A percentile compares a stretch with the other conserved stretches of the same genome.
These are phyloP conservation scores for Fraxinus ornus DNA, from an alignment of 305 asterid genomes.

Conservation along the genomic window DNA sequence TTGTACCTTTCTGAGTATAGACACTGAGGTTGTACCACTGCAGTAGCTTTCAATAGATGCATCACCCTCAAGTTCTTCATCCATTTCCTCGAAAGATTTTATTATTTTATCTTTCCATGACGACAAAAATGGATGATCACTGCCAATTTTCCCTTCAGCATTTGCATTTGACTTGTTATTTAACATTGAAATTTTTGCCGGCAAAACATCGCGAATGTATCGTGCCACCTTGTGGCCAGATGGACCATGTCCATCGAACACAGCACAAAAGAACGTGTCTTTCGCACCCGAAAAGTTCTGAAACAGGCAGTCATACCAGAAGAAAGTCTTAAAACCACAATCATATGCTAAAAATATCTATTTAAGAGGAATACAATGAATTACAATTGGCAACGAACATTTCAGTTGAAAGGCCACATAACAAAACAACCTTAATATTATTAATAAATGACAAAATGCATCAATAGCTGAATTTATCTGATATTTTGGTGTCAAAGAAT, in stretches of 20 bases:
- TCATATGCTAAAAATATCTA: not conserved
- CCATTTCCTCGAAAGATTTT: slow-evolving; percentile 62
- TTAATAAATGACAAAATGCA: not conserved
- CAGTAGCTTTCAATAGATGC: slow-evolving; percentile 66
- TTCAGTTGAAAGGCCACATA: not conserved
- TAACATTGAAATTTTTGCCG: slow-evolving; percentile 54
- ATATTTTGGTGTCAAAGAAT: not conserved
- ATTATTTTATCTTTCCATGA: slow-evolving; percentile 62
- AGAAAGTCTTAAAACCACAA: not conserved
- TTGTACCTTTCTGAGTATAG: slow-evolving; percentile 70
- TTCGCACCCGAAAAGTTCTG: slow-evolving; percentile 79
- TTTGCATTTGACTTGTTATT: slow-evolving; percentile 25
- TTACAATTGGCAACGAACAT: not conserved
- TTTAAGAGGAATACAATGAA: not conserved
- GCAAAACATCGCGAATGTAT: slow-evolving; percentile 69
- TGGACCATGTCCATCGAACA: slow-evolving; percentile 93
- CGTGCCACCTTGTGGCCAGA: slow-evolving; percentile 85
- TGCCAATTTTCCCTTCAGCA: slow-evolving; percentile 12
- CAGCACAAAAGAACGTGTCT: slow-evolving; percentile 67
- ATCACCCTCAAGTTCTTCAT: slow-evolving; percentile 63
- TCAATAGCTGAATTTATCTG: not conserved
- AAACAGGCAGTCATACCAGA: not conserved
- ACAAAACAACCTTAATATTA: not conserved
- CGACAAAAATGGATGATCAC: slow-evolving; percentile 37
- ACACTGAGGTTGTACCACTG: slow-evolving; percentile 86